Conservation (phyloP, 345 rosid species). For the Durio zibethinus region DNA sequence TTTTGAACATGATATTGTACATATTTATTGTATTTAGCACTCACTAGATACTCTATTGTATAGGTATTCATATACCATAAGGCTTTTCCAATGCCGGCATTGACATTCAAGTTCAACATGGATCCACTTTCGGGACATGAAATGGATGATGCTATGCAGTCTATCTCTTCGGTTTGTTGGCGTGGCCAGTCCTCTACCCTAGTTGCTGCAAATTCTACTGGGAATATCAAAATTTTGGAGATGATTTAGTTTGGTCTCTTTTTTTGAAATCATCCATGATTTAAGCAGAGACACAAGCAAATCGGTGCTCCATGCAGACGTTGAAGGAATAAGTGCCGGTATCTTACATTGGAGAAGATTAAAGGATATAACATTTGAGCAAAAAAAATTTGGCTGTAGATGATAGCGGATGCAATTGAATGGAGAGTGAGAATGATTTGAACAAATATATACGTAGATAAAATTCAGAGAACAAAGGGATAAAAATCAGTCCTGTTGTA, state of each 20-base stretch:
- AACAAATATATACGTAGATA: constrained; percentile 33
- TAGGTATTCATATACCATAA: constrained; percentile 93
- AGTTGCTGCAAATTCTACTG: constrained; percentile 85
- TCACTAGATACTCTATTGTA: background rate
- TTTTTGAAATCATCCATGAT: background rate
- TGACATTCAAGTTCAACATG: constrained; percentile 65
- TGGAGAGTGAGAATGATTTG: constrained; percentile 10
- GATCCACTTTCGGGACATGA: constrained; percentile 65
- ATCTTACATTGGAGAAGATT: constrained; percentile 15
- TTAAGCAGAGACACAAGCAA: background rate
- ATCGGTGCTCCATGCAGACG: background rate
- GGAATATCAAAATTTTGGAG: constrained; percentile 86
- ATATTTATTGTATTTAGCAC: background rate
- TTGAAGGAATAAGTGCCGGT: background rate
- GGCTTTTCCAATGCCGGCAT: constrained; percentile 95
- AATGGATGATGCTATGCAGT: constrained; percentile 58
- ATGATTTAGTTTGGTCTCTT: constrained; percentile 44
- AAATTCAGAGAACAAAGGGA: constrained; percentile 5
- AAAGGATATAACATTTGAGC: constrained; percentile 18
- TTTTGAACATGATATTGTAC: background rate
- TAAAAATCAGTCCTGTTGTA: constrained; percentile 21
- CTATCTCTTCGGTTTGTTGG: constrained; percentile 89
- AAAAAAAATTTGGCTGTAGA: constrained; percentile 33
- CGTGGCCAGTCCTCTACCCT: constrained; percentile 72
- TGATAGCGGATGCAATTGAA: constrained; percentile 23